A percentile compares a stretch with the other conserved stretches of the same genome.
Conservation (phyloP, 1,139 yeast species). For the Blastobotrys malaysiensis region DNA sequence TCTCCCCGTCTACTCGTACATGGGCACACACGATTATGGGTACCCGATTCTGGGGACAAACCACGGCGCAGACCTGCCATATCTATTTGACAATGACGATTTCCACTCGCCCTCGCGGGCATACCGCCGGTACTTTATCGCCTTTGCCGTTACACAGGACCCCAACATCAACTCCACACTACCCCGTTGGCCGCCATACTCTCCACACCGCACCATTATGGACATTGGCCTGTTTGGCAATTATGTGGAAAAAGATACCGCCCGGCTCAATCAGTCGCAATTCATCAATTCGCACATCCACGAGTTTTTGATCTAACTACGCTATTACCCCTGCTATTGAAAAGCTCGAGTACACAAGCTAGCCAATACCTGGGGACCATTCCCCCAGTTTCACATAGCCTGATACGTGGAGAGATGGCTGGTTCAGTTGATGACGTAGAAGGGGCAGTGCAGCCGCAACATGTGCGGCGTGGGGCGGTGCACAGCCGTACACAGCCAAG, state of each 20-base stretch:
- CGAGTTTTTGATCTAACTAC: background rate
- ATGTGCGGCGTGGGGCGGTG: background rate
- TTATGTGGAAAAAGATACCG: background rate
- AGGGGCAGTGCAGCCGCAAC: background rate
- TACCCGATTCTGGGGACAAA: background rate
- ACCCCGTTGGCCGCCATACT: slow-evolving; percentile 10
- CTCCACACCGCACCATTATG: background rate
- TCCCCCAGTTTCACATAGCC: too few relatives aligned
- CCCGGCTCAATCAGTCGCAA: background rate
- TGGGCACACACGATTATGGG: background rate
- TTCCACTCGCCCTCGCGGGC: slow-evolving; percentile 8
- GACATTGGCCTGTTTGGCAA: background rate
- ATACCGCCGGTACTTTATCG: slow-evolving; percentile 18
- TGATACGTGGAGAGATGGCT: too few relatives aligned
- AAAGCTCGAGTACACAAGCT: background rate
- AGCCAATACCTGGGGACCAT: too few relatives aligned
- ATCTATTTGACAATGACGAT: slow-evolving; percentile 4
- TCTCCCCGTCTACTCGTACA: background rate
- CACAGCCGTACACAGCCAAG: background rate
- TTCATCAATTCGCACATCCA: background rate
- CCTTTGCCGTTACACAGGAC: slow-evolving; percentile 19
- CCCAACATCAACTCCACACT: slow-evolving; percentile 12
- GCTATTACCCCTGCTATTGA: too few relatives aligned
- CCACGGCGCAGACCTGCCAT: background rate
- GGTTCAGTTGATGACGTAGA: too few relatives aligned